A percentile compares a stretch with the other conserved stretches of the same genome.
Evolutionary conservation across 768 basidiomycete genomes (phyloP).

Genomic region (Mycena rosella): DNA sequence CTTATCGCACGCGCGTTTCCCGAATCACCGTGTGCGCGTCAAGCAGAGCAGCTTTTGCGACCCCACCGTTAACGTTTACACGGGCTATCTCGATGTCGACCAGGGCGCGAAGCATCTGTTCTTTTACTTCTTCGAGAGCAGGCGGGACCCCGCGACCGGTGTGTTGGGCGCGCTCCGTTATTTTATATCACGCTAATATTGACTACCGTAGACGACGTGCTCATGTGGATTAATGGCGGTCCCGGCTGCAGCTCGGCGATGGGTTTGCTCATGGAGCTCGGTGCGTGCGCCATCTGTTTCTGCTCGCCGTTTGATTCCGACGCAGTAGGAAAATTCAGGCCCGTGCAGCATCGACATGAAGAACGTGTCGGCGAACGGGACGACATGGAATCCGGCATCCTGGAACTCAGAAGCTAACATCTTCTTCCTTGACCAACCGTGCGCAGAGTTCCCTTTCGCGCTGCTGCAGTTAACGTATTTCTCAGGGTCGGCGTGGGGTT

Average conservation of each 20-base stretch:
- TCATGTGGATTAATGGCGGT: constrained; percentile 83
- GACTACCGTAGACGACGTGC: constrained; percentile 62
- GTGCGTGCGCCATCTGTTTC: constrained; percentile 52
- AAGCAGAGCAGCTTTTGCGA: constrained; percentile 76
- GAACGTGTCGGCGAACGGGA: constrained; percentile 67
- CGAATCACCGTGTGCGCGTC: constrained; percentile 66
- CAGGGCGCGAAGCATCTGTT: constrained; percentile 72
- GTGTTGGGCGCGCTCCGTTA: constrained; percentile 21
- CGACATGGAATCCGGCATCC: constrained; percentile 71
- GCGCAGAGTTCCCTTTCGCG: constrained; percentile 19
- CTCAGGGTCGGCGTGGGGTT: constrained; percentile 76
- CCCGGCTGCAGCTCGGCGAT: constrained; percentile 67
- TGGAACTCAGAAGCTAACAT: constrained; percentile 79
- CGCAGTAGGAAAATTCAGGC: constrained; percentile 32
- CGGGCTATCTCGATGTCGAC: constrained; percentile 57
- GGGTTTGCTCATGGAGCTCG: constrained; percentile 80
- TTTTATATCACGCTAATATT: background rate
- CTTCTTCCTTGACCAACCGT: constrained; percentile 81
- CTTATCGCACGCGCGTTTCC: constrained; percentile 63
- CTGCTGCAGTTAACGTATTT: background rate
- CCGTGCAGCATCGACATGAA: constrained; percentile 68
- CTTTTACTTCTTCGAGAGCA: constrained; percentile 84
- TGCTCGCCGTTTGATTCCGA: background rate
- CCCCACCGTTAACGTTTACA: constrained; percentile 67
- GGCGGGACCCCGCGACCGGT: constrained; percentile 68